Base-by-base conservation (phyloP, 441 rosid genomes). In the Arabidopsis lyrata region DNA sequence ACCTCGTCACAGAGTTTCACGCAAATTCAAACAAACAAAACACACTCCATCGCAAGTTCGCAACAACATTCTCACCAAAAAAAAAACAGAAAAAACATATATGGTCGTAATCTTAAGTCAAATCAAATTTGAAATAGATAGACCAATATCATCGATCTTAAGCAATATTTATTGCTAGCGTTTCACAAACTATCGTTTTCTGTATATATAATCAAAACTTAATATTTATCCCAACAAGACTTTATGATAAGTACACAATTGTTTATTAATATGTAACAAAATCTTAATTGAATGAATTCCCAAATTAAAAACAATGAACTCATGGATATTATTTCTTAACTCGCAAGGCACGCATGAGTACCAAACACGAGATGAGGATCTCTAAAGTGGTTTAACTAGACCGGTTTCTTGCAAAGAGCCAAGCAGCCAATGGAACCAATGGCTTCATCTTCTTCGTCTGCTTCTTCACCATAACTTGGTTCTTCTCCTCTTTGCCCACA, bases 381-480 rank as follows among this genome's bases (percentile, higher is more conserved):
- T 2, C 42, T 8, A 8, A 15, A 38, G 31, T 31, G 57, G 57
- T 35, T 53, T 77, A 72, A 52, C 44, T 66, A n/a, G 77, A 71
- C 81, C 86, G 85, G 79, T 83, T 86, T 73, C 70, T 87, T 13
- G 85, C 47, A 70, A 87, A 83, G 22, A 87, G 68, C 90, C 92
- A 80, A 50, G 90, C 83, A 16, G 87, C 73, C 45, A 87, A 14
- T 20, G 88, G 86, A 34, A 72, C 75, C 27, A 83, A 5, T 14
- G 84, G 55, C 73, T 76, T 83, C 66, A 76, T 83, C 77, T 70
- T 84, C 61, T 54, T 75, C 8, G 73, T 44, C 27, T 54, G 65
- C 10, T 77, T 58, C 72, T 77, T 69, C 74, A 16, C 11, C 50
- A 18, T 69, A 22, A 34, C 66, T 60, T 49, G 64, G 68, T 53